These are phyloP conservation scores for Macrophomina phaseolina DNA, from an alignment of 2,329 filamentous ascomycete genomes.

Conservation along the genomic window DNA sequence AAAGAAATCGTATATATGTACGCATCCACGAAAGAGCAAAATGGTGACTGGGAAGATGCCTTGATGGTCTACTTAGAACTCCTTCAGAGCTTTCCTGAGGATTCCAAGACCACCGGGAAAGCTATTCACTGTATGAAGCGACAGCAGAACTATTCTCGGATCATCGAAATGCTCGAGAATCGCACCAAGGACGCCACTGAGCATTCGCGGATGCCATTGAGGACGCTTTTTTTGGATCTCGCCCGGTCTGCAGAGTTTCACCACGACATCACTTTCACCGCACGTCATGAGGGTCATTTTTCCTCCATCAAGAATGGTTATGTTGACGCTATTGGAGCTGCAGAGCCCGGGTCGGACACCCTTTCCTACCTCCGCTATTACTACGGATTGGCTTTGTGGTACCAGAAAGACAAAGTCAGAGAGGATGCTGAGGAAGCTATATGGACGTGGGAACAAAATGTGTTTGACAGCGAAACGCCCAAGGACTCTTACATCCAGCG, in stretches of 20 bases:
- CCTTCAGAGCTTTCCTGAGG: neutral
- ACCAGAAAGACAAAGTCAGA: neutral
- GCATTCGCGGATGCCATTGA: neutral
- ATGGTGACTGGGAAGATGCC: neutral
- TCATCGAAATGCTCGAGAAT: neutral
- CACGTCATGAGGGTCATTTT: neutral
- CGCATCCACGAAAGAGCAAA: neutral
- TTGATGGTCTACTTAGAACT: neutral
- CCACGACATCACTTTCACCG: constrained; percentile 2
- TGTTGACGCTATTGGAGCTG: neutral
- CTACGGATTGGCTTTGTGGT: constrained; percentile 8
- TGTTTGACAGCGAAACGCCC: neutral
- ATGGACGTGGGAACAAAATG: neutral
- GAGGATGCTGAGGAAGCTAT: neutral
- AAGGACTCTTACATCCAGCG: neutral
- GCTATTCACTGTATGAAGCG: neutral
- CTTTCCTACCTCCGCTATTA: constrained; percentile 1
- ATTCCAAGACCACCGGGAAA: neutral
- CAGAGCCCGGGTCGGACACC: neutral
- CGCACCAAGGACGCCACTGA: neutral
- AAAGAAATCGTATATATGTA: neutral
- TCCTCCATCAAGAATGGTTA: neutral
- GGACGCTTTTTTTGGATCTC: neutral
- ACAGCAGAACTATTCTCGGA: neutral
- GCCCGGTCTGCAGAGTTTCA: neutral